A percentile compares a stretch with the other conserved stretches of the same genome.
These are phyloP conservation scores for Gypsophila paniculata DNA, from an alignment of 179 eudicot genomes.

Conservation along the genomic window DNA sequence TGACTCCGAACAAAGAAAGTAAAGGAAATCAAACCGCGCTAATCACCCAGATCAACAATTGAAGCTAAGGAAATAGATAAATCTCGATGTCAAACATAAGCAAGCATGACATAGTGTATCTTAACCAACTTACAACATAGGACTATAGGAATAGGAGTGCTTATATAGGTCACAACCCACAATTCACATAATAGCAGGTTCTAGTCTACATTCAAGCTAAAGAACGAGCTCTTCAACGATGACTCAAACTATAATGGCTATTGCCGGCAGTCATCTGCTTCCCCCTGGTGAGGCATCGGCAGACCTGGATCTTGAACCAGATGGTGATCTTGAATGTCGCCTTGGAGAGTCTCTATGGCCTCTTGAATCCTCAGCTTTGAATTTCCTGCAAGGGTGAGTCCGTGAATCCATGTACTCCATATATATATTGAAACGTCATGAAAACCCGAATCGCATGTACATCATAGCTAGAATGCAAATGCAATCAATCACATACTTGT, in stretches of 20 bases:
- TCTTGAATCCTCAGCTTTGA: conserved; percentile 37
- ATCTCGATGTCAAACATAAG: not conserved
- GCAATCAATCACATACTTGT: conserved; percentile 19
- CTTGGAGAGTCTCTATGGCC: conserved; percentile 32
- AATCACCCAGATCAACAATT: not conserved
- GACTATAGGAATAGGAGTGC: no score
- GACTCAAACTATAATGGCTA: not conserved
- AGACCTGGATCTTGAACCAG: conserved; percentile 46
- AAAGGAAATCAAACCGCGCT: not conserved
- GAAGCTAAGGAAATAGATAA: not conserved
- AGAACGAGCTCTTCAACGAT: not conserved
- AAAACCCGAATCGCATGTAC: not conserved
- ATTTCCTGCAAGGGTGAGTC: conserved; percentile 34
- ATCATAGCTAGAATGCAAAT: not conserved
- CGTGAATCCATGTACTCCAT: no score
- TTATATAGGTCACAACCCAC: not conserved
- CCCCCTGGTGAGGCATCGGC: conserved; percentile 44
- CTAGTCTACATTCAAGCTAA: not conserved
- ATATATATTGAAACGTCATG: not conserved
- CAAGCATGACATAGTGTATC: not conserved
- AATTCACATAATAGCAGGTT: not conserved
- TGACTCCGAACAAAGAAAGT: no score
- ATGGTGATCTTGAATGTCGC: conserved; percentile 30
- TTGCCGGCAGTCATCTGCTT: conserved; percentile 24
- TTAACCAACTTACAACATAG: not conserved